Evolutionary conservation across 2,329 filamentous ascomycete species (phyloP), one percentile per base, ranked within the genome.

Genomic region (Colletotrichum sp.): DNA sequence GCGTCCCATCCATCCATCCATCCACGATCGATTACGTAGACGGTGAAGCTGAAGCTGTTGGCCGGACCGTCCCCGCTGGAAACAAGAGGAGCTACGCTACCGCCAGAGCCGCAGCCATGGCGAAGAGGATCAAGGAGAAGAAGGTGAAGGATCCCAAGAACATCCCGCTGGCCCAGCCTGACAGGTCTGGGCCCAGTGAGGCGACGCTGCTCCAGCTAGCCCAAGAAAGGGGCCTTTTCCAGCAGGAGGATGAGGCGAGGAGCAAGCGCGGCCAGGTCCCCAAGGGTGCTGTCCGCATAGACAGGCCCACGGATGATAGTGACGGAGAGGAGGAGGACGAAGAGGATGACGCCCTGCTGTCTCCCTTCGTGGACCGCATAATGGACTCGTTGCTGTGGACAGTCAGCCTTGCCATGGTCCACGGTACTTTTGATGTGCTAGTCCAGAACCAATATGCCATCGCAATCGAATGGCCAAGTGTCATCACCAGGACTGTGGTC

Each of bases 371-470:
- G 9, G 90, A 92, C 72, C 87, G 89, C 34, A 79, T 91, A 64
- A 83, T 92, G 77, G 92, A 93, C 49, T 85, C 90, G 0, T 39
- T 90, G 5, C 85, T 93, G 29, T 93, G 90, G 90, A 89, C 87
- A 8, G 85, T 91, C 13, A 92, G 92, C 77, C 85, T 97, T 80
- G 88, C 91, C 15, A 94, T 93, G 88, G 85, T 96, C 67, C 94
- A 96, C 82, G 93, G 77, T 79, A 95, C 93, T 0, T 89, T 97
- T 69, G 95, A 96, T 81, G 92, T 96, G 49, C 87, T 97, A 13
- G 94, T 96, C 27, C 94, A 95, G 82, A 90, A 93, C 79, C 95
- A 97, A 84, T 97, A 95, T 80, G 91, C 92, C n/a, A 88, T 92
- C 77, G 89, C 92, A 3, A 88, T 96, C 4, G 82, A 89, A 5